phyloP scores from a whole-genome alignment of 2,329 filamentous ascomycete species.

The Penicillium janthinellum region DNA sequence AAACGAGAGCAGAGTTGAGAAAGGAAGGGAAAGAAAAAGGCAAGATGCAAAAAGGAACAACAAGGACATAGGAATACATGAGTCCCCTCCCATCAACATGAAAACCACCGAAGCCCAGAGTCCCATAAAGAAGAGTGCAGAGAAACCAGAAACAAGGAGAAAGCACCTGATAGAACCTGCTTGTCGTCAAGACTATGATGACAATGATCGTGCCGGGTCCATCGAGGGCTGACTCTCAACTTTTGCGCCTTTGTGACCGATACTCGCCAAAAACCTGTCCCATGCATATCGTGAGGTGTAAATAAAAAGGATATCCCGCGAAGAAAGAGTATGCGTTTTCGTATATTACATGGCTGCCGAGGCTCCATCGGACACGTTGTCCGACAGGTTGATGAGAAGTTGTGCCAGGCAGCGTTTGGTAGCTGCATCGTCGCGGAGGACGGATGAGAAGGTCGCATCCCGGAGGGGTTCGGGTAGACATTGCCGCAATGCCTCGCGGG shows the following conservation, averaged over 20 bases:
- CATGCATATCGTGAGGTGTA: conserved; percentile 45
- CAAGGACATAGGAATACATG: conserved; percentile 31
- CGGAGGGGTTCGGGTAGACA: conserved; percentile 98
- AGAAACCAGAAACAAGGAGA: conserved; percentile 23
- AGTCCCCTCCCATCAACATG: conserved; percentile 26
- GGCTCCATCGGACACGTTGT: conserved; percentile 68
- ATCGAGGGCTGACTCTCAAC: conserved; percentile 27
- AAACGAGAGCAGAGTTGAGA: conserved; percentile 12
- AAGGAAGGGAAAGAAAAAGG: conserved; percentile 7
- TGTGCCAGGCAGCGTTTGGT: conserved; percentile 98
- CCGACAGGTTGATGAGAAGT: conserved; percentile 91
- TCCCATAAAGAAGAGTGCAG: conserved; percentile 21
- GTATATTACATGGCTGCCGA: conserved; percentile 44
- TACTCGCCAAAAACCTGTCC: conserved; percentile 45
- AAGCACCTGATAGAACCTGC: conserved; percentile 13
- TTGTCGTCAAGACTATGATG: conserved; percentile 14
- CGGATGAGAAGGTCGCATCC: conserved; percentile 94
- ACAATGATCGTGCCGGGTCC: conserved; percentile 10
- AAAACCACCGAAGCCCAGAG: conserved; percentile 26
- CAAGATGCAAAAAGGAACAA: conserved; percentile 21
- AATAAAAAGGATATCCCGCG: conserved; percentile 33
- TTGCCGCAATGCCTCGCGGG: conserved; percentile 90
- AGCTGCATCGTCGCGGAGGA: conserved; percentile 92
- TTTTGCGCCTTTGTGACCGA: conserved; percentile 43
- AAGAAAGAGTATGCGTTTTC: conserved; percentile 37